Base-by-base conservation (phyloP, 495 filamentous ascomycete species). In the Xanthoparmelia taractica region DNA sequence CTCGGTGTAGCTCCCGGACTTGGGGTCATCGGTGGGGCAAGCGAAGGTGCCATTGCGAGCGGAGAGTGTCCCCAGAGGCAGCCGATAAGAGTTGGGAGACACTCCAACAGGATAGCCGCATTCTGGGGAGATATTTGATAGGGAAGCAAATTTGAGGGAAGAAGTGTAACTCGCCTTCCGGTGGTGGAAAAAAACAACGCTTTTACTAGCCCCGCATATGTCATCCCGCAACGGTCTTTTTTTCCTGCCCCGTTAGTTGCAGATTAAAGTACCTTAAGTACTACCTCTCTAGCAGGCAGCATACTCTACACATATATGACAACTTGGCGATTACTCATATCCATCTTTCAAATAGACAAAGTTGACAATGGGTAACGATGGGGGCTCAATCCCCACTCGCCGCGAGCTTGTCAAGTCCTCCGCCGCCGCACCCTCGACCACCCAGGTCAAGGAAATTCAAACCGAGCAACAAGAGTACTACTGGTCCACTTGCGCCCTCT, bases 391-490 rank as follows among this genome's bases (percentile, higher is more conserved):
- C 64, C 94, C 94, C 17, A 97, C 87, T 57, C 90, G 94, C 37
- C 88, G 94, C 59, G 94, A 99, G 73, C 88, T 99, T 40, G 94
- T 97, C 74, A 91, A 92, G 68, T 85, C 89, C 73, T 90, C 92
- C 40, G 89, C 91, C 34, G 86, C 87, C 56, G 80, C 81, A 41
- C 90, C 88, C 34, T 95, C 86, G 41, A 87, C 90, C n/a, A 87
- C 89, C 45, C 89, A 98, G 76, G 73, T 96, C 13, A 97, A 97
- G 77, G 92, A 92, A 68, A 84, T 88, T 5, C 87, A 87, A 69
- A 83, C 86, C 72, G 92, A 96, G 70, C 85, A 86, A 37, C 88
- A 90, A 73, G 82, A 85, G 68, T 88, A 97, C 73, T 82, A 83
- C 72, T 98, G 94, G 94, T 84, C 79, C 0, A 87, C 84, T 59